Conservation (phyloP, 2,329 filamentous ascomycete genomes). For the Myotisia sp. region DNA sequence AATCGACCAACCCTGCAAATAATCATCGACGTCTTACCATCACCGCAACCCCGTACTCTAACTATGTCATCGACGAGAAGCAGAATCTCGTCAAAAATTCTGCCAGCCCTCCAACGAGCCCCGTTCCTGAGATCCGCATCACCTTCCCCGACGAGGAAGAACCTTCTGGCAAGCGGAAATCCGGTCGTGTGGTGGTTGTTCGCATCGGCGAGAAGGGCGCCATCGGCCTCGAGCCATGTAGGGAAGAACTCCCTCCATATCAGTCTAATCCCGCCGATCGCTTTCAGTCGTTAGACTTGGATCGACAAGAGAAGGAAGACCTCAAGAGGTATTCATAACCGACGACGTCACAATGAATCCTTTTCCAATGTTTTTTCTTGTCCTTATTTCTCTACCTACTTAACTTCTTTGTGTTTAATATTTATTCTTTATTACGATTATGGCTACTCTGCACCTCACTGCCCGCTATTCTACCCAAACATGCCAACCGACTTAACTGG, state of each 20-base stretch:
- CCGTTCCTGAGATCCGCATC: conserved; percentile 94
- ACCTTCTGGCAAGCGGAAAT: conserved; percentile 57
- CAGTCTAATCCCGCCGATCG: conserved; percentile 63
- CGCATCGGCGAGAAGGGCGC: conserved; percentile 73
- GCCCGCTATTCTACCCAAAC: conserved; percentile 8
- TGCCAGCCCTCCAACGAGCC: conserved; percentile 58
- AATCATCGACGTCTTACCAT: conserved; percentile 47
- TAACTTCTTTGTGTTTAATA: conserved; percentile 7
- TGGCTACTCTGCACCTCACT: neutral
- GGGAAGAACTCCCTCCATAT: conserved; percentile 73
- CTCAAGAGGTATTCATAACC: conserved; percentile 24
- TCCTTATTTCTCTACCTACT: conserved; percentile 3
- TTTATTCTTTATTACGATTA: conserved; percentile 10
- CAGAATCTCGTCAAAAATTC: conserved; percentile 64
- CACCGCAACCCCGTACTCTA: conserved; percentile 45
- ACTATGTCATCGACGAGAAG: conserved; percentile 68
- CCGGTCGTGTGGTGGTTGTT: conserved; percentile 80
- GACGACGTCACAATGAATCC: neutral
- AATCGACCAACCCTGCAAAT: conserved; percentile 26
- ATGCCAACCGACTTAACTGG: conserved; percentile 12
- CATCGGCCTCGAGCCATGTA: conserved; percentile 74
- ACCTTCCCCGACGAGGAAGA: conserved; percentile 95
- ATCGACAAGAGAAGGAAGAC: conserved; percentile 73
- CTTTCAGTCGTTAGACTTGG: conserved; percentile 89
- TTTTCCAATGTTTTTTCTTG: neutral